Evolutionary conservation across 2,329 filamentous ascomycete species (phyloP), one percentile per base, ranked within the genome.

Genomic region (Blastomyces emzantsi): DNA sequence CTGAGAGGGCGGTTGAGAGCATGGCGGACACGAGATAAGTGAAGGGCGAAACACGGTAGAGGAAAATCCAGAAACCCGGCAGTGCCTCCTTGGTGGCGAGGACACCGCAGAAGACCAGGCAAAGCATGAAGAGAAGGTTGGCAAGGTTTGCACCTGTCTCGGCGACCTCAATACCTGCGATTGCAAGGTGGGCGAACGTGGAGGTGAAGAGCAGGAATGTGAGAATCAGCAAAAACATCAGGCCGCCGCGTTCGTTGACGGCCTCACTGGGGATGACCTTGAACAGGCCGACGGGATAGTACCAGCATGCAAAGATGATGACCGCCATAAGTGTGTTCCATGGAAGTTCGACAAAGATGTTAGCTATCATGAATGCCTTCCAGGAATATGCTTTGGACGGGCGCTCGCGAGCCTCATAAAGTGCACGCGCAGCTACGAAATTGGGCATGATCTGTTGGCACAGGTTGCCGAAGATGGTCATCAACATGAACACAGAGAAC

Each of bases 401-500:
- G 3, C 83, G 77, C 68, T 86, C 83, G 63, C 83, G 82, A 19
- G 80, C 82, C 72, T 86, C 83, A 72, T 85, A 86, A 3, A 86
- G 74, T 2, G 81, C 78, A 56, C 83, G 79, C 69, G 85, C 82
- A 3, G 80, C 82, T 58, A 83, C 76, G 70, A 86, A 86, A 43
- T 82, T 75, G 1, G 84, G 84, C 75, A 85, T 83, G 65, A 85
- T 84, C 67, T 84, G 76, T 63, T 79, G 76, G 11, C 76, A 73
- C 58, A 79, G 67, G 67, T 79, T 78, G 64, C 89, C 88, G 72
- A 95, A 95, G 73, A 95, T 85, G 52, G 87, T 93, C 64, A 89
- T 80, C 64, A 94, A 77, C 82, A 93, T 89, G 83, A 95, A 96
- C 68, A 96, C 88, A 74, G 86, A 83, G 73, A 95, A 95, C 86